Evolutionary conservation across 2,329 filamentous ascomycete species (phyloP).

Genomic region (Sarocladium kiliense): DNA sequence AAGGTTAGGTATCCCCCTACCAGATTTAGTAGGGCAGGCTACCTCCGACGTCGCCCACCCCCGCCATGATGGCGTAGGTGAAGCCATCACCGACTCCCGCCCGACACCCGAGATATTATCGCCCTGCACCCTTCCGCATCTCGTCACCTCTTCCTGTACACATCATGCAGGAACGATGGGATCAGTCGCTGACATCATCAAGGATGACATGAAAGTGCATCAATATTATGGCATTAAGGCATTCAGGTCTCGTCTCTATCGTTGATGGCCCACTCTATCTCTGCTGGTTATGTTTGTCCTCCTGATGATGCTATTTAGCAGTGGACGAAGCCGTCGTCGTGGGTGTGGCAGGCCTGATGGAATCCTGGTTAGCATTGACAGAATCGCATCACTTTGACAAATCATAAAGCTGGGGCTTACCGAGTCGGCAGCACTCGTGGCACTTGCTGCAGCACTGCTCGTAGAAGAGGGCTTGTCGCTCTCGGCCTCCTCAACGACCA

Average conservation of each 20-base stretch:
- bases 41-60: background rate
- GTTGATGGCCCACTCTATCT: background rate
- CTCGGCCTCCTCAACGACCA: constrained; percentile 10
- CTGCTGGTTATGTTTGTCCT: too few relatives aligned
- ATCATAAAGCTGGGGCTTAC: constrained; percentile 16
- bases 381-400: constrained; percentile 18
- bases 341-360: constrained; percentile 45
- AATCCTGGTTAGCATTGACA: constrained; percentile 47
- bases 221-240: constrained; percentile 2
- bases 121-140: background rate
- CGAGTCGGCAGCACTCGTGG: constrained; percentile 40
- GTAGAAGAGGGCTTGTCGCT: constrained; percentile 13
- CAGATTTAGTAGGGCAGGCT: background rate
- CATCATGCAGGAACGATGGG: background rate
- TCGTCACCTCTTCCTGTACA: background rate
- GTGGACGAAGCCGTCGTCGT: constrained; percentile 34
- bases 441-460: constrained; percentile 10
- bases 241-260: background rate
- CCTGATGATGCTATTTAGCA: constrained; percentile 14
- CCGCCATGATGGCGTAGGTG: background rate
- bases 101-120: constrained; percentile 13
- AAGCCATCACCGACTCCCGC: constrained; percentile 11
- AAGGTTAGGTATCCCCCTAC: background rate
- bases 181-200: background rate
- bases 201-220: background rate